A percentile compares a stretch with the other conserved stretches of the same genome.
These are phyloP conservation scores for Penicillium longicatenatum DNA, from an alignment of 495 filamentous ascomycete species.

Conservation along the genomic window DNA sequence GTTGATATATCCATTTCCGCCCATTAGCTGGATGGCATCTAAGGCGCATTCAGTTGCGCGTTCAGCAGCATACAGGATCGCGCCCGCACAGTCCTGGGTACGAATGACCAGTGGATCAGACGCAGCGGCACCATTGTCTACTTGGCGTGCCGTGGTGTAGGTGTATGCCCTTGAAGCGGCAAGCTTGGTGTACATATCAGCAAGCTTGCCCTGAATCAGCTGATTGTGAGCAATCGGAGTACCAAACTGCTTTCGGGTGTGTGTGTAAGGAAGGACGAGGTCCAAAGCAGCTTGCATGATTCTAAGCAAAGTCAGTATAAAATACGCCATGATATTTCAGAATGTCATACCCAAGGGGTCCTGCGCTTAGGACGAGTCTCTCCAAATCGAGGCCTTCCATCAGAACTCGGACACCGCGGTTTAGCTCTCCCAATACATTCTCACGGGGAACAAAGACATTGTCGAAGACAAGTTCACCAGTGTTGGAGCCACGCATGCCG, in stretches of 20 bases:
- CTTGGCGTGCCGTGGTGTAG: constrained; percentile 68
- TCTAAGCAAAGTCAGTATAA: constrained; percentile 40
- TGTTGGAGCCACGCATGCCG: constrained; percentile 96
- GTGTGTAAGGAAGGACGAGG: constrained; percentile 84
- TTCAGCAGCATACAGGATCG: constrained; percentile 93
- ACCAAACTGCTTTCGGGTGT: constrained; percentile 86
- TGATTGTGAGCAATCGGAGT: constrained; percentile 90
- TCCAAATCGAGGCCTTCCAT: constrained; percentile 98
- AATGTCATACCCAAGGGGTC: constrained; percentile 73
- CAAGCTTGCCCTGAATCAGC: constrained; percentile 87
- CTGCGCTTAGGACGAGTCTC: constrained; percentile 87
- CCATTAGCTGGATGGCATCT: constrained; percentile 92
- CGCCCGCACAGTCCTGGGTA: constrained; percentile 92
- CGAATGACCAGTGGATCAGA: constrained; percentile 52
- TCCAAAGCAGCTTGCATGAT: constrained; percentile 95
- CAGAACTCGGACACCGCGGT: constrained; percentile 83
- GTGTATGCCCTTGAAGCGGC: constrained; percentile 81
- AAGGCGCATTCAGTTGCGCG: constrained; percentile 84
- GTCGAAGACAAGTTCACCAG: constrained; percentile 91
- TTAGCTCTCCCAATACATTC: constrained; percentile 77
- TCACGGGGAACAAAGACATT: constrained; percentile 85
- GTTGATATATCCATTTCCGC: constrained; percentile 95
- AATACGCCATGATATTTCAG: background rate
- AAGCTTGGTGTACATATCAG: constrained; percentile 96
- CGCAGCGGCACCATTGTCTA: constrained; percentile 65